Percentiles rank a stretch among this genome's conserved stretches.
Conservation (phyloP, 108 stramenopile genomes). For the Chaetoceros tenuissimus region DNA sequence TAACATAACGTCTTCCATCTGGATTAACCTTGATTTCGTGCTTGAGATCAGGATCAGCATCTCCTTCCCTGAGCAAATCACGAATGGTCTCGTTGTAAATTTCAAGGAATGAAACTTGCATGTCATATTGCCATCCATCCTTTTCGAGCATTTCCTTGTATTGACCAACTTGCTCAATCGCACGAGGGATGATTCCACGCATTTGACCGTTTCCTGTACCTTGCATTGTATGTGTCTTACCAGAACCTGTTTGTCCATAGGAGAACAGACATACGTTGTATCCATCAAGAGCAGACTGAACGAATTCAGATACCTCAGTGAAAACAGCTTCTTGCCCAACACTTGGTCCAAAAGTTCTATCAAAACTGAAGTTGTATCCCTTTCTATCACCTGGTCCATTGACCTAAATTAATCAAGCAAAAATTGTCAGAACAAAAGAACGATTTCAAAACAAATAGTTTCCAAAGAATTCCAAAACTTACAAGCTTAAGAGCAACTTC, state of each 20-base stretch:
- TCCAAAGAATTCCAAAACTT: no score
- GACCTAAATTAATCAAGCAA: no score
- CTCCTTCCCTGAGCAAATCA: slow-evolving; percentile 43
- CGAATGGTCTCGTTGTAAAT: slow-evolving; percentile 66
- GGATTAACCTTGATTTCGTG: slow-evolving; percentile 64
- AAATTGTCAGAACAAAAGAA: no score
- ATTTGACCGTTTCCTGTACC: slow-evolving; percentile 71
- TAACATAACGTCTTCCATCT: slow-evolving; percentile 44
- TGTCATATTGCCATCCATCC: slow-evolving; percentile 36
- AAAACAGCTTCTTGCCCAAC: slow-evolving; percentile 76
- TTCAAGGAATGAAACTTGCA: slow-evolving; percentile 49
- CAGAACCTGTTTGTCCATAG: slow-evolving; percentile 72
- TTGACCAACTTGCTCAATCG: slow-evolving; percentile 62
- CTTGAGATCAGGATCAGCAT: slow-evolving; percentile 24
- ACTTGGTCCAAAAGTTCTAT: slow-evolving; percentile 74
- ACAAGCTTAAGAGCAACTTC: slow-evolving; percentile 17
- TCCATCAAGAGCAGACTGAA: slow-evolving; percentile 88
- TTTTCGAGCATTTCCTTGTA: slow-evolving; percentile 10
- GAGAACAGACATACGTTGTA: slow-evolving; percentile 83
- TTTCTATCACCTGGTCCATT: slow-evolving; percentile 18
- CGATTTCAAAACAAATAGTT: no score
- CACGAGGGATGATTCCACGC: slow-evolving; percentile 89
- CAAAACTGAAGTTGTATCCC: slow-evolving; percentile 60
- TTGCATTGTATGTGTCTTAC: slow-evolving; percentile 88
- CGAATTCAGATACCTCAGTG: slow-evolving; percentile 86